phyloP scores from a whole-genome alignment of 2,329 filamentous ascomycete genomes.

The Fusarium compactum region DNA sequence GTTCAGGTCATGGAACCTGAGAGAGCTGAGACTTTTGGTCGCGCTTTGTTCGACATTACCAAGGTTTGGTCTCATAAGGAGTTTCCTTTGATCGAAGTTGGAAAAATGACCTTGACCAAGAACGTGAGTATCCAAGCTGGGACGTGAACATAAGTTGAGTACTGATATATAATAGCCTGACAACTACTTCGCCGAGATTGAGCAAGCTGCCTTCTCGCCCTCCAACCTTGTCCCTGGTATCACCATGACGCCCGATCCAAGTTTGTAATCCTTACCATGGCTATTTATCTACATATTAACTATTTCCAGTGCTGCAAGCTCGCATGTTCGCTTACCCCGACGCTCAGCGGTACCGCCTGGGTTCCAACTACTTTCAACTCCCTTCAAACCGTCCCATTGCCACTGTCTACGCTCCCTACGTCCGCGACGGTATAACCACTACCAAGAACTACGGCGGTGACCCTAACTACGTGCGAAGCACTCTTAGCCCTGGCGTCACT shows the following conservation, averaged over 20 bases:
- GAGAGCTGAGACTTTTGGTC: slow-evolving; percentile 60
- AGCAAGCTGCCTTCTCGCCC: slow-evolving; percentile 15
- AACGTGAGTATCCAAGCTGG: slow-evolving; percentile 9
- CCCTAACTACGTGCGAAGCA: slow-evolving; percentile 12
- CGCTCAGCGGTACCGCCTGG: slow-evolving; percentile 13
- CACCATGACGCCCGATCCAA: background rate
- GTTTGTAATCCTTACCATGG: background rate
- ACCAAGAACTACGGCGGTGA: slow-evolving; percentile 9
- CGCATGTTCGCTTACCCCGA: slow-evolving; percentile 22
- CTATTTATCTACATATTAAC: background rate
- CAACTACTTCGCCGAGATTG: slow-evolving; percentile 19
- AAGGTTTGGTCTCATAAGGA: slow-evolving; percentile 65
- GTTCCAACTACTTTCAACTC: slow-evolving; percentile 12
- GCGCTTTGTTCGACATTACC: slow-evolving; percentile 68
- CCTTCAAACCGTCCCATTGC: background rate
- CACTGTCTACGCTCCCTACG: slow-evolving; percentile 3
- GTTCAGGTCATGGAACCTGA: slow-evolving; percentile 67
- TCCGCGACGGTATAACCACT: slow-evolving; percentile 10
- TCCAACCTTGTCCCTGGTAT: slow-evolving; percentile 12
- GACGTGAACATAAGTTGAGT: fast-evolving
- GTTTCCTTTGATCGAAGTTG: slow-evolving; percentile 62
- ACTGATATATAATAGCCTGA: background rate
- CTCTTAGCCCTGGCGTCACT: slow-evolving; percentile 1
- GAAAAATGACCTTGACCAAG: slow-evolving; percentile 63
- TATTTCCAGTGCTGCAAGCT: slow-evolving; percentile 1